Base-by-base conservation (phyloP, 345 rosid genomes). In the Schrenkiella parvula region DNA sequence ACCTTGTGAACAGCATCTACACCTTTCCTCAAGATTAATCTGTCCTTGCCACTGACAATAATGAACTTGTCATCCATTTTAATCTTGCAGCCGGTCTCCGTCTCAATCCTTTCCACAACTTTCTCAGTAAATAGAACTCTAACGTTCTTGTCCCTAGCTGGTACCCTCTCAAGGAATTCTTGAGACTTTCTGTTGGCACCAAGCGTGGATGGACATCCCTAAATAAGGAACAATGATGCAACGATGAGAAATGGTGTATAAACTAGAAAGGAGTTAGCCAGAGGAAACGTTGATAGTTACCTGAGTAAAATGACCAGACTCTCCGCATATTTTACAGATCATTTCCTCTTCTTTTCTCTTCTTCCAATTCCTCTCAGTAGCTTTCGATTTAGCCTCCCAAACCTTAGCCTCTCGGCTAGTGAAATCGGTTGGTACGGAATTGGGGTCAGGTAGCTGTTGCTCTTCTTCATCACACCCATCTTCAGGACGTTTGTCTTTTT, bases 381-480 rank as follows among this genome's bases (percentile, higher is more conserved):
- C 99, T 80, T 89, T 95, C 3, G 99, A 95, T 64, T 95, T 95
- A 53, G 99, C 99, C 75, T 95, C 98, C 99, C 99, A 95, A 66
- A 92, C 90, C 84, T 95, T 95, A 22, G 99, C 98, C 64, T 95
- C 99, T 23, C 99, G 85, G 78, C 99, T 95, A 18, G 97, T 95
- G 72, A 95, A 95, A 80, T 90, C 99, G 0, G 99, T 95, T 1
- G 99, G 99, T 9, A 95, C 99, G 32, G 99, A 96, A 78, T 95
- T 87, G 0, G 93, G 98, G 76, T 95, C 98, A n/a, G 83, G 93
- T 23, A 81, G 90, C 69, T 25, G 66, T 71, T 26, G 62, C 68
- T 86, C 97, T 75, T 89, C 96, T 79, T 88, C 96, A 6, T 84
- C 96, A 3, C 86, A 79, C 42, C 78, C 92, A 17, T 78, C 83